A percentile compares a stretch with the other conserved stretches of the same genome.
These are phyloP conservation scores for Desmodesmus armatus DNA, from an alignment of 139 green algal genomes.

Conservation along the genomic window DNA sequence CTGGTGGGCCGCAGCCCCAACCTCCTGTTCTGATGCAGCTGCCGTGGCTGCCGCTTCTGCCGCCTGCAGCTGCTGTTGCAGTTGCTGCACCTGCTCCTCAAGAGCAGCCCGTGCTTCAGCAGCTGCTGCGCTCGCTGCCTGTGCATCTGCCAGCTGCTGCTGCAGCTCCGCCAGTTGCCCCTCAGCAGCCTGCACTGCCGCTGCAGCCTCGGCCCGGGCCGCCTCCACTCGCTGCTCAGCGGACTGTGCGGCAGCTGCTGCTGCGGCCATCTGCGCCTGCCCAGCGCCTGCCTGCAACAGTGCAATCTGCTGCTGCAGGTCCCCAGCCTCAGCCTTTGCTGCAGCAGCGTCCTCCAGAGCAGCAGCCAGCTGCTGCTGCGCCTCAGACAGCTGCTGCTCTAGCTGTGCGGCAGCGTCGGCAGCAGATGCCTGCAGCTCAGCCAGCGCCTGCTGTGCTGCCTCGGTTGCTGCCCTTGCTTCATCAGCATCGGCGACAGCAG, in stretches of 20 bases:
- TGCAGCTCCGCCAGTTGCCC: not conserved
- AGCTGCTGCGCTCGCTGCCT: not conserved
- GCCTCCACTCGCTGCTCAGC: not conserved
- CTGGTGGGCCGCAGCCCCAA: not conserved
- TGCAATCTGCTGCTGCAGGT: not conserved
- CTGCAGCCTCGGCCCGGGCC: not conserved
- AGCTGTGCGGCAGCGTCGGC: slow-evolving; percentile 4
- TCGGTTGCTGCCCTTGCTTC: not conserved
- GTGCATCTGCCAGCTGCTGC: not conserved
- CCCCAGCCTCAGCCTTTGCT: not conserved
- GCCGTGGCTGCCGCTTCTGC: not conserved
- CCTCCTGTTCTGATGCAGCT: not conserved
- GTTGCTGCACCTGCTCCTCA: not conserved
- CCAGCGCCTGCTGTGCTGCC: too few relatives aligned
- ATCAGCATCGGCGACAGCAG: not conserved
- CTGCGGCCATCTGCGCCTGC: slow-evolving; percentile 27
- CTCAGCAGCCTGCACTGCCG: not conserved
- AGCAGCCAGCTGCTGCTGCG: not conserved
- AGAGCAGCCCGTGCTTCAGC: not conserved
- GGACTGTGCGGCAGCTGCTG: slow-evolving; percentile 22
- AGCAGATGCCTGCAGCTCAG: not conserved
- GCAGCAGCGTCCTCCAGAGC: not conserved
- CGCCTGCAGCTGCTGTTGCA: not conserved
- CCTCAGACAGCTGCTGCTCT: slow-evolving; percentile 11
- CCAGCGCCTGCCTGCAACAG: slow-evolving; percentile 10